Percentiles rank a stretch among this genome's conserved stretches.
Conservation (phyloP, 805 yeast genomes). For the Starmerella gropengiesseri region DNA sequence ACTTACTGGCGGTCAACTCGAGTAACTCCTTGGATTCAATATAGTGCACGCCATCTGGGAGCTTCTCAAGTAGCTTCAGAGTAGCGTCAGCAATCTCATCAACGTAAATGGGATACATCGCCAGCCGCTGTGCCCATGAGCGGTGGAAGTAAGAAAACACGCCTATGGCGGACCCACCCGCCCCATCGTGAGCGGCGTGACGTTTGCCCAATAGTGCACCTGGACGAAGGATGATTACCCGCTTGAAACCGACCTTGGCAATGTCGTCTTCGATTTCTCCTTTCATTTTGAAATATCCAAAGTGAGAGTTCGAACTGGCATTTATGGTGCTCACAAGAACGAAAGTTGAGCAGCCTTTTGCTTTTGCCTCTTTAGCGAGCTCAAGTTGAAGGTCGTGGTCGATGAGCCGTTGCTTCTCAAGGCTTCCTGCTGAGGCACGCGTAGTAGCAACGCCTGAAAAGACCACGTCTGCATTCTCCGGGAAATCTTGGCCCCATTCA, state of each 20-base stretch:
- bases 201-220: slow-evolving; percentile 60
- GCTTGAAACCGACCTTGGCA: slow-evolving; percentile 50
- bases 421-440: slow-evolving; percentile 56
- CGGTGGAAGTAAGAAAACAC: slow-evolving; percentile 29
- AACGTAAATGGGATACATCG: slow-evolving; percentile 44
- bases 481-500: slow-evolving; percentile 41
- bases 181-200: slow-evolving; percentile 23
- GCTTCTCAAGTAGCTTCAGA: slow-evolving; percentile 33
- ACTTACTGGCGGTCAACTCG: slow-evolving; percentile 14
- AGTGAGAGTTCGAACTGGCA: slow-evolving; percentile 46
- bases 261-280: slow-evolving; percentile 68
- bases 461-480: slow-evolving; percentile 31
- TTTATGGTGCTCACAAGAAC: slow-evolving; percentile 58
- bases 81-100: slow-evolving; percentile 57
- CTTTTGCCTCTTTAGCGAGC: slow-evolving; percentile 64
- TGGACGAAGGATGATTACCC: slow-evolving; percentile 66
- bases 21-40: slow-evolving; percentile 20
- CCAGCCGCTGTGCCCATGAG: slow-evolving; percentile 27
- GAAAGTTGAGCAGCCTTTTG: slow-evolving; percentile 53
- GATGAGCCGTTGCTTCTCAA: slow-evolving; percentile 56
- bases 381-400: slow-evolving; percentile 64
- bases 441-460: slow-evolving; percentile 72
- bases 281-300: slow-evolving; percentile 56
- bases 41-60: slow-evolving; percentile 23
- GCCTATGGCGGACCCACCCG: slow-evolving; percentile 26